Percentiles rank a stretch among this genome's conserved stretches.
Conservation (phyloP, 108 stramenopile genomes). For the Discostella pseudostelligera region DNA sequence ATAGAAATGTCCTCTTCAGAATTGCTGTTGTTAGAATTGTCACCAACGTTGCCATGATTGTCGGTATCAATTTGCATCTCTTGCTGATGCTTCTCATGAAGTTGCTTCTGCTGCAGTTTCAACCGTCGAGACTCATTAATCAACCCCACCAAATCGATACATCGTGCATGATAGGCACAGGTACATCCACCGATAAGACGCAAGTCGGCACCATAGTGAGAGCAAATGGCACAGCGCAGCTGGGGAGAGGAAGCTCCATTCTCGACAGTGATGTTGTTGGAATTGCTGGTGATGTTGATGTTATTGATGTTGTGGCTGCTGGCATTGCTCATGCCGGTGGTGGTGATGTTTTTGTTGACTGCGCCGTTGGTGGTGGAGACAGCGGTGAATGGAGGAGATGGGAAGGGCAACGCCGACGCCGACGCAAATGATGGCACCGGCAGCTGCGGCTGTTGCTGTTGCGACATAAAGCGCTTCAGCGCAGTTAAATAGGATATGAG, state of each 20-base stretch:
- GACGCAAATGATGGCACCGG: too few species aligned
- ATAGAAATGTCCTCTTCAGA: background rate
- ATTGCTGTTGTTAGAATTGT: too few species aligned
- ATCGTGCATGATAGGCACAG: conserved; percentile 43
- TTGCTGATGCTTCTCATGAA: too few species aligned
- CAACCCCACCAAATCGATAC: conserved; percentile 25
- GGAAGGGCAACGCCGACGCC: too few species aligned
- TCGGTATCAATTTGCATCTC: background rate
- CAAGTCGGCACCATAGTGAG: conserved; percentile 27
- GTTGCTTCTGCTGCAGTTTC: conserved; percentile 9
- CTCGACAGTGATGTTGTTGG: background rate
- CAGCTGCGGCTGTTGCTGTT: background rate
- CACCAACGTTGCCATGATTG: too few species aligned
- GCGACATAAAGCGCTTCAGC: too few species aligned
- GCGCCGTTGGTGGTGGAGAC: too few species aligned
- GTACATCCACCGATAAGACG: conserved; percentile 10
- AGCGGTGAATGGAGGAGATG: too few species aligned
- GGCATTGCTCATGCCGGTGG: background rate
- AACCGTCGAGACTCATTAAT: background rate
- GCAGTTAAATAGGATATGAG: too few species aligned
- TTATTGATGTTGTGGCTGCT: background rate
- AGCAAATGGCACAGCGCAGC: conserved; percentile 30
- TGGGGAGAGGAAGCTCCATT: background rate
- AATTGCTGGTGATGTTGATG: background rate
- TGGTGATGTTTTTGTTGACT: too few species aligned